A percentile compares a stretch with the other conserved stretches of the same genome.
Conservation (phyloP, 2,329 filamentous ascomycete species). For the Geosmithia putterillii region DNA sequence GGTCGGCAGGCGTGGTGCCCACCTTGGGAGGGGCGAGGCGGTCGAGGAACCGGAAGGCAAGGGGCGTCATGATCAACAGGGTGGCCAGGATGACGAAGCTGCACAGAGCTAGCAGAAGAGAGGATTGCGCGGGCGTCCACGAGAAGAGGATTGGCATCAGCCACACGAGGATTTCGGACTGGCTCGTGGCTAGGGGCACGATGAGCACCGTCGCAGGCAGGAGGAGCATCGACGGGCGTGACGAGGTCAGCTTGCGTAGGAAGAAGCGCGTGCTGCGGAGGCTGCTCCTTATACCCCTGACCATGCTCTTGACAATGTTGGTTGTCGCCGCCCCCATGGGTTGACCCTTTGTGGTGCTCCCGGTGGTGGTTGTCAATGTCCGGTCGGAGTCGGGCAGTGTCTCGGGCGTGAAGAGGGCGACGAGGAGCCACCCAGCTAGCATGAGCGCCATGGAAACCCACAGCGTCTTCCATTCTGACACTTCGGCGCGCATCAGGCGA, state of each 20-base stretch:
- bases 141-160: slow-evolving; percentile 13
- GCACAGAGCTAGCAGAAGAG: slow-evolving; percentile 10
- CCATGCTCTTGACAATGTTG: not conserved
- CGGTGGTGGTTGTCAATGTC: not conserved
- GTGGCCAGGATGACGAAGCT: slow-evolving; percentile 10
- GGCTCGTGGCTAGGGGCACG: slow-evolving; percentile 9
- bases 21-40: slow-evolving; percentile 4
- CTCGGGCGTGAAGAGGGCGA: slow-evolving; percentile 10
- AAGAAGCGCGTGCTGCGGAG: no score
- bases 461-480: slow-evolving; percentile 9
- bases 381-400: slow-evolving; percentile 4
- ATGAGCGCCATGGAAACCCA: slow-evolving; percentile 9
- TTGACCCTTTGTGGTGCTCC: not conserved
- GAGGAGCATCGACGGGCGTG: slow-evolving; percentile 8
- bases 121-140: slow-evolving; percentile 9
- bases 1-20: slow-evolving; percentile 1
- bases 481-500: slow-evolving; percentile 4
- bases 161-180: slow-evolving; percentile 10
- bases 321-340: no score
- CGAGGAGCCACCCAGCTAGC: slow-evolving; percentile 5
- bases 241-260: slow-evolving; percentile 7
- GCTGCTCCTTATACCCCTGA: not conserved
- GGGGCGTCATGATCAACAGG: slow-evolving; percentile 10
- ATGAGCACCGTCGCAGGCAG: slow-evolving; percentile 10
- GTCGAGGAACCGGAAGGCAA: slow-evolving; percentile 4